Evolutionary conservation across 148 eudicot genomes (phyloP).

Genomic region (Rhododendron ovatum): DNA sequence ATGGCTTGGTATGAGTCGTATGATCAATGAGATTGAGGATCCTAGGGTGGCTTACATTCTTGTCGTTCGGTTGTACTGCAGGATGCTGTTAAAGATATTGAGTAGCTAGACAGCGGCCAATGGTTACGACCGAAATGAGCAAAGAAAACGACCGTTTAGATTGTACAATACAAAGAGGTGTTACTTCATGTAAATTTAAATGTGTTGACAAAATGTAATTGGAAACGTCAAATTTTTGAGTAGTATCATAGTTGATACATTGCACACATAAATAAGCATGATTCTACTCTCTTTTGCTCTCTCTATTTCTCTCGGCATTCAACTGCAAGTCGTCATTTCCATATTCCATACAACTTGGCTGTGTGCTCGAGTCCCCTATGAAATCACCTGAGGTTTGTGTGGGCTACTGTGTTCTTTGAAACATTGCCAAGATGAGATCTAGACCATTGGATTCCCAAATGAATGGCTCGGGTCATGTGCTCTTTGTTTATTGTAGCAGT

Average conservation of each 20-base stretch:
- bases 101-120: neutral
- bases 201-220: constrained; percentile 1
- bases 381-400: neutral
- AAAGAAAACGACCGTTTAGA: neutral
- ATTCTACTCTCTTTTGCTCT: neutral
- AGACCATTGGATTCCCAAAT: no score
- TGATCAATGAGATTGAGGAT: neutral
- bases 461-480: neutral
- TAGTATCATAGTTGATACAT: neutral
- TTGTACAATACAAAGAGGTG: constrained; percentile 1
- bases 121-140: neutral
- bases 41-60: neutral
- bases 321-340: neutral
- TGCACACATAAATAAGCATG: neutral
- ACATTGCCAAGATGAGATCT: no score
- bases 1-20: neutral
- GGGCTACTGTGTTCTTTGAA: neutral
- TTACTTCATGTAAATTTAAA: neutral
- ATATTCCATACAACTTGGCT: neutral
- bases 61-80: neutral
- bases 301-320: neutral
- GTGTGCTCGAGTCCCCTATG: neutral
- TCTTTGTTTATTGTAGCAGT: neutral
- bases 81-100: constrained; percentile 16
- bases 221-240: neutral